Percentiles rank a stretch among this genome's conserved stretches.
Evolutionary conservation across 2,329 filamentous ascomycete genomes (phyloP).

Genomic region (Stromatinia cepivora): DNA sequence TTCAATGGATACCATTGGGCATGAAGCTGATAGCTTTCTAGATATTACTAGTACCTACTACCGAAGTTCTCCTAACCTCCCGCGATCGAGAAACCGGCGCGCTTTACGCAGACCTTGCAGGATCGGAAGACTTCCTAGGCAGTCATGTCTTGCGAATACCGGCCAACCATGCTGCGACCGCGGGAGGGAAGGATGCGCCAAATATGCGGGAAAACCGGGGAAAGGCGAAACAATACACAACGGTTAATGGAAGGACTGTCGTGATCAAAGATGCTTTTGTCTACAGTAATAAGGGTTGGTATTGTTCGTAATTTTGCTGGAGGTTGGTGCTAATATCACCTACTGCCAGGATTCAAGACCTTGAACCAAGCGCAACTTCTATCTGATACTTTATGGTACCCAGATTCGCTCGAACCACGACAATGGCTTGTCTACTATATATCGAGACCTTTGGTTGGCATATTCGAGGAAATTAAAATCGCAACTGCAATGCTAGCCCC

Average conservation of each 20-base stretch:
- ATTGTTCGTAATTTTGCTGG: conserved; percentile 4
- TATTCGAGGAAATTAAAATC: conserved; percentile 74
- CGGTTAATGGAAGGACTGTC: conserved; percentile 87
- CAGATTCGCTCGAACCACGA: conserved; percentile 82
- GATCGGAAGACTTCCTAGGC: conserved; percentile 89
- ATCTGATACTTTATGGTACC: conserved; percentile 82
- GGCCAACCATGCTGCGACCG: conserved; percentile 49
- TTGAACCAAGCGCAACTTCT: conserved; percentile 87
- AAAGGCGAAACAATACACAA: conserved; percentile 93
- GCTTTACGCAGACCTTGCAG: conserved; percentile 75
- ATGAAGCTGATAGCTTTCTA: conserved; percentile 38
- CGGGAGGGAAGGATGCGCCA: conserved; percentile 58
- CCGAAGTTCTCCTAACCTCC: conserved; percentile 83
- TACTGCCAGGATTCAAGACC: conserved; percentile 75
- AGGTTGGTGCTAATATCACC: conserved; percentile 32
- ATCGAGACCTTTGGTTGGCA: conserved; percentile 80
- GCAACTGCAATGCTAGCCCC: conserved; percentile 61
- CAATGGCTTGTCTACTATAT: conserved; percentile 98
- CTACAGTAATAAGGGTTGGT: conserved; percentile 91
- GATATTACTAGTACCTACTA: conserved; percentile 89
- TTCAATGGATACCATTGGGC: conserved; percentile 13
- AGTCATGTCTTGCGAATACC: conserved; percentile 95
- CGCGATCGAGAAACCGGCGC: conserved; percentile 84
- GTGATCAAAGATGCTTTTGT: conserved; percentile 91
- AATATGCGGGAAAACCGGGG: conserved; percentile 82